Conservation (phyloP, 352 stramenopile genomes). For the Phytophthora citricola region DNA sequence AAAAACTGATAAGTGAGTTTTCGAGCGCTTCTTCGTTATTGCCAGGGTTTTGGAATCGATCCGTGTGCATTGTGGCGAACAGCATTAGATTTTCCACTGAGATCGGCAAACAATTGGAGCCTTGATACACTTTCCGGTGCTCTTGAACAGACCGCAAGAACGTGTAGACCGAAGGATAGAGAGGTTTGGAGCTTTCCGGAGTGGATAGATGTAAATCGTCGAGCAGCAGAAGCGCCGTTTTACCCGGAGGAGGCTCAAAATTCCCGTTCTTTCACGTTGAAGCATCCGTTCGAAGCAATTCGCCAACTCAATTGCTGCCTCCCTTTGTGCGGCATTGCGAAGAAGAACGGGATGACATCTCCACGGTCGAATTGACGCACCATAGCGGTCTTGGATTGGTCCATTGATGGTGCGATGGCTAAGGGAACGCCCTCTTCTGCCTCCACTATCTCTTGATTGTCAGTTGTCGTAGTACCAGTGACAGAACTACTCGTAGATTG, state of each 20-base stretch:
- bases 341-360: conserved; percentile 57
- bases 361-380: conserved; percentile 44
- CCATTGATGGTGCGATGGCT: conserved; percentile 19
- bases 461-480: background rate
- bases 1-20: conserved; percentile 40
- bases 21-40: conserved; percentile 14
- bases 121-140: conserved; percentile 33
- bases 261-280: conserved; percentile 52
- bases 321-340: conserved; percentile 39
- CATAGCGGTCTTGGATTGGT: conserved; percentile 8
- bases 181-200: background rate
- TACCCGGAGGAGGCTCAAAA: conserved; percentile 62
- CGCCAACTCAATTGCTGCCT: conserved; percentile 30
- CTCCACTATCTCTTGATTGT: conserved; percentile 12
- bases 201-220: conserved; percentile 60
- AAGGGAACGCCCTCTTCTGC: conserved; percentile 20
- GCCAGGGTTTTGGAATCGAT: background rate
- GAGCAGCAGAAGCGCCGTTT: conserved; percentile 57
- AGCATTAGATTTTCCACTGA: conserved; percentile 47
- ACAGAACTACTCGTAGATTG: conserved; percentile 1
- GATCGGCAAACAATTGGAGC: conserved; percentile 19
- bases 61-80: conserved; percentile 34
- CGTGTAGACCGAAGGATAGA: conserved; percentile 28
- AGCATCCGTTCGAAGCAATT: conserved; percentile 61
- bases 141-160: conserved; percentile 49